Evolutionary conservation across 148 eudicot species (phyloP), one percentile per base, ranked within the genome.

Genomic region (Dysphania ambrosioides): DNA sequence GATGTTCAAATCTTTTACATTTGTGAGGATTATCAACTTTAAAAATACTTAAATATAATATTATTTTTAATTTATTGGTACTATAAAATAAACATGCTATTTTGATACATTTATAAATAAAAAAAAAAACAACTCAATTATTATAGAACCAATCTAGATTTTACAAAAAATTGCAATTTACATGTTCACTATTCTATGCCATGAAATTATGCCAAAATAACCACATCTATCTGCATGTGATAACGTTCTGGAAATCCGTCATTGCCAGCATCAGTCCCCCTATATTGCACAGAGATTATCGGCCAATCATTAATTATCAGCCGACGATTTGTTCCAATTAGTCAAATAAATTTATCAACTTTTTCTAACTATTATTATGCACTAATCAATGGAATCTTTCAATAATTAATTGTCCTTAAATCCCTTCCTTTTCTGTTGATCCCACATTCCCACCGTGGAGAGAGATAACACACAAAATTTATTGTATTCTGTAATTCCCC

Each of bases 391-490:
- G 27, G 44, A n/a, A 72, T 70, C 47, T 51, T 60, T 71, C 6
- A 23, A 34, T 16, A 36, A n/a, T n/a, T n/a, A 61, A 5, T 13
- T 71, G 66, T 55, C 73, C 32, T 51, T 44, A 79, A 78, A 76
- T 79, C 84, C 70, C 65, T 81, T 6, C n/a, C n/a, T n/a, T n/a
- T 62, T 55, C 36, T 72, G 62, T 78, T 69, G 75, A 74, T n/a
- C n/a, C n/a, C n/a, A n/a, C n/a, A n/a, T n/a, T 73, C 23, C 42
- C 67, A 23, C 56, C 63, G 49, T 58, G 60, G 61, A 67, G 72
- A 75, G 55, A 65, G 65, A 42, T 26, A 44, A 51, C 2, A 49
- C 21, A 49, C 19, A 49, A 49, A 21, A 0, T 53, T 53, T 47
- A 47, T 47, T 47, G 4, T 19, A 56, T 66, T 35, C 41, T n/a